phyloP scores from a whole-genome alignment of 2,329 filamentous ascomycete species.

The Fusarium miscanthi region DNA sequence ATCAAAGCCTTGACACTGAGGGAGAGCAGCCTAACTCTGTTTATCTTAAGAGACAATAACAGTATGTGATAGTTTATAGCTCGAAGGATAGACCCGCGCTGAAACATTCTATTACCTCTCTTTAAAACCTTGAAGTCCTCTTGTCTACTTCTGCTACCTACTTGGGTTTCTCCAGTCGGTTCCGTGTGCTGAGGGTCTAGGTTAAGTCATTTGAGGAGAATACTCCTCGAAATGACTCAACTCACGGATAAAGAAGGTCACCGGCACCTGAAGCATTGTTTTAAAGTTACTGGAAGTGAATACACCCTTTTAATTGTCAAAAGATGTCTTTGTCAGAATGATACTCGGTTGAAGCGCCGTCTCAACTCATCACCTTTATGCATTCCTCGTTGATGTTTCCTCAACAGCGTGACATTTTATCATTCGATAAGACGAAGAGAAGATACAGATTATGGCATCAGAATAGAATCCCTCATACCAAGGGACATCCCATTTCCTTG shows the following conservation, averaged over 20 bases:
- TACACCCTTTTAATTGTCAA: rapidly evolving
- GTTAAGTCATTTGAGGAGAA: neutral
- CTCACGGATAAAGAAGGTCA: rapidly evolving
- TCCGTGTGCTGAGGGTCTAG: neutral
- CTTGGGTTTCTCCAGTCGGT: neutral
- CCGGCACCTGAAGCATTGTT: rapidly evolving
- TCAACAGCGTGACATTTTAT: rapidly evolving
- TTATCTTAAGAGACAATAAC: rapidly evolving
- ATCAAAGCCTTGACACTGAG: neutral
- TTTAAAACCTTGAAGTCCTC: no score
- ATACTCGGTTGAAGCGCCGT: rapidly evolving
- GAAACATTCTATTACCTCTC: rapidly evolving
- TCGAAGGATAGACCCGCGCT: rapidly evolving
- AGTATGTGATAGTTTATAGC: neutral
- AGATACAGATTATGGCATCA: rapidly evolving
- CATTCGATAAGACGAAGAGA: neutral
- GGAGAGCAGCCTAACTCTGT: rapidly evolving
- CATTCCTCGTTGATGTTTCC: rapidly evolving
- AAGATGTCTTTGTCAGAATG: rapidly evolving
- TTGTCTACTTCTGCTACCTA: neutral
- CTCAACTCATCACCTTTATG: rapidly evolving
- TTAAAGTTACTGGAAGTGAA: rapidly evolving
- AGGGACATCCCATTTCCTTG: rapidly evolving
- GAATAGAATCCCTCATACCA: no score
- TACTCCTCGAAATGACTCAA: neutral